Base-by-base conservation (phyloP, 345 rosid genomes). In the Mangifera indica region DNA sequence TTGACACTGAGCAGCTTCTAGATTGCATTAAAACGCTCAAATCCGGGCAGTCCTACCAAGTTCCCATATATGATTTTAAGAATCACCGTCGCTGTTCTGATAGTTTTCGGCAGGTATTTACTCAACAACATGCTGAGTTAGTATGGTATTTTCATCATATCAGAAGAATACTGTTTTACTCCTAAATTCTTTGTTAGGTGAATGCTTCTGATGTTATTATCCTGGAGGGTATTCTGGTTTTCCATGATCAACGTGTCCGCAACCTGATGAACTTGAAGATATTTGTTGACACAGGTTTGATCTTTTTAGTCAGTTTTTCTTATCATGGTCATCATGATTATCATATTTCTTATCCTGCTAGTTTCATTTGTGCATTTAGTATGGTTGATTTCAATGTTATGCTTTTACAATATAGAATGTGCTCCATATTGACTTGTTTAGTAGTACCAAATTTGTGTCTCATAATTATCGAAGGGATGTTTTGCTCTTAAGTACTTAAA, bases 201-300 rank as follows among this genome's bases (percentile, higher is more conserved):
- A 96, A 96, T 85, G 97, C 90, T 68, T 93, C 97, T 69, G 99
- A 96, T 85, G 99, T 96, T 59, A 96, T 93, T 63, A 96, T 96
- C 78, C 74, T 96, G 85, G 98, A 93, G 86, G 99, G 99, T 71
- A 96, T 96, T 80, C 82, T 96, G 54, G 95, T 96, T 63, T 96
- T 96, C 66, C 98, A 96, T 80, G 98, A 96, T 72, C 92, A 84
- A 46, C 87, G 79, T 71, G 98, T 96, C 76, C 90, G 99, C 52
- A 87, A 87, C 80, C 83, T 88, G 71, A 96, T 96, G 99, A 84
- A 89, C 77, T 85, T 93, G 99, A 96, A 93, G 85, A 96, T 93
- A 65, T 96, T 96, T 69, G 99, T 96, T 49, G 99, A 96, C 77
- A 85, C 99, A 82, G 98, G 99, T 96, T 63, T 62, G 78, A 66